Base-by-base conservation (phyloP, 176 grass and related monocot genomes). In the Oryza brachyantha region DNA sequence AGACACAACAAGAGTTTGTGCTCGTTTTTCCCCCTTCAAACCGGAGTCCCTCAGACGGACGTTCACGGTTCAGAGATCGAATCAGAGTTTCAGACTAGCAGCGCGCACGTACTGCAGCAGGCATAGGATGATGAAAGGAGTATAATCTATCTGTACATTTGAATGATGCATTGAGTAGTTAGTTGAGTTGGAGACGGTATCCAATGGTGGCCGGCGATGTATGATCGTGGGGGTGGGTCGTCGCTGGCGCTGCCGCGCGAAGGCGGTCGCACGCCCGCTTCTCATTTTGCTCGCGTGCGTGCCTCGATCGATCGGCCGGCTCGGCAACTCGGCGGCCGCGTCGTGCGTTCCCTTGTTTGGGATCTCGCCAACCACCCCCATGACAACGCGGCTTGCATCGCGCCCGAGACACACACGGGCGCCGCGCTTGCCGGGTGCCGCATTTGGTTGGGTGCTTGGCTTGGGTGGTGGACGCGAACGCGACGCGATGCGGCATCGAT, bases 351-450 rank as follows among this genome's bases (percentile, higher is more conserved):
- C 5, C 61, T 13, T 74, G 76, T 35, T 42, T 16, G 17, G 50
- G 50, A 81, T 69, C 70, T 75, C 12, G 62, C 62, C 68, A 58
- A 25, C 68, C 60, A 7, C 19, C 12, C 55, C 12, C 70, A 40
- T 29, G 38, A 75, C 42, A 8, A 4, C 70, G 76, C 61, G 69
- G 61, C 36, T 58, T 34, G 75, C 83, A 59, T 73, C 43, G 35
- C 68, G 75, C 64, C 65, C 82, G 52, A 74, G 70, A 4, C 52
- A 13, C 52, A 24, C 52, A 57, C 52, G 52, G 52, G 52, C 2
- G 8, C 52, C 52, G 52, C 17, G n/a, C 52, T 24, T 57, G 52
- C 52, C 52, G 52, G 50, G 7, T 46, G 35, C 31, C 31, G 14
- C n/a, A n/a, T n/a, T n/a, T n/a, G n/a, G n/a, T n/a, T n/a, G 5